Evolutionary conservation across 441 rosid species (phyloP).

Genomic region (Heliophila coronopifolia): DNA sequence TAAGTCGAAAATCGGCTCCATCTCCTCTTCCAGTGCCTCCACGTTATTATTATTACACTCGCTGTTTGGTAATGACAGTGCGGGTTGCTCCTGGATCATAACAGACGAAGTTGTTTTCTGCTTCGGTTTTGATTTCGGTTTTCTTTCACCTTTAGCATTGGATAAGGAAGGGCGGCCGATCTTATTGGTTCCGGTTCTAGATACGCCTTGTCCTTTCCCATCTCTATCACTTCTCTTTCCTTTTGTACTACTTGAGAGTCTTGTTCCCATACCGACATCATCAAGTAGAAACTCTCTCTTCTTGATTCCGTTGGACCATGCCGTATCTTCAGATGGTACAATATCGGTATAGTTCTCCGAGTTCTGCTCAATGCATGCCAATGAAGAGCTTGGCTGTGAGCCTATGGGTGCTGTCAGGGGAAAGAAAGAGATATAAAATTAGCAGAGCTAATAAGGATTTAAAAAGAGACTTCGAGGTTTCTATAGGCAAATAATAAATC

Average conservation of each 20-base stretch:
- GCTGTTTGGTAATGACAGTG: conserved; percentile 43
- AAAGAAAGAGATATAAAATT: conserved; percentile 3
- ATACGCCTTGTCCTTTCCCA: conserved; percentile 66
- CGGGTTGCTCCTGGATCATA: conserved; percentile 52
- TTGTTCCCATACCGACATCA: conserved; percentile 48
- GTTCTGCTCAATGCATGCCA: conserved; percentile 41
- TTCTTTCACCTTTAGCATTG: conserved; percentile 75
- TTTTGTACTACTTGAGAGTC: conserved; percentile 38
- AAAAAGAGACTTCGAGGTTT: not conserved
- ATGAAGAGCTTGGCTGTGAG: conserved; percentile 50
- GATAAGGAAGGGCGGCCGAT: conserved; percentile 67
- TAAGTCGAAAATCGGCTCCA: conserved; percentile 24
- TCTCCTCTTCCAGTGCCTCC: conserved; percentile 46
- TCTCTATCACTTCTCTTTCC: conserved; percentile 98
- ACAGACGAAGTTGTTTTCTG: conserved; percentile 78
- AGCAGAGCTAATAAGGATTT: not conserved
- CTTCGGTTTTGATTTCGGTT: conserved; percentile 73
- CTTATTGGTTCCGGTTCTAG: conserved; percentile 68
- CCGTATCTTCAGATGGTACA: conserved; percentile 45
- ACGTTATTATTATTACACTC: conserved; percentile 61
- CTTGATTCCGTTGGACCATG: conserved; percentile 56
- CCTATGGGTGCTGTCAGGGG: conserved; percentile 52
- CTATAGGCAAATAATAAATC: not conserved
- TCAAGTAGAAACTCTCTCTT: conserved; percentile 79
- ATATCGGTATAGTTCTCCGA: conserved; percentile 41